phyloP scores from a whole-genome alignment of 2,329 filamentous ascomycete genomes.

The Cylindrodendrum hubeiense region DNA sequence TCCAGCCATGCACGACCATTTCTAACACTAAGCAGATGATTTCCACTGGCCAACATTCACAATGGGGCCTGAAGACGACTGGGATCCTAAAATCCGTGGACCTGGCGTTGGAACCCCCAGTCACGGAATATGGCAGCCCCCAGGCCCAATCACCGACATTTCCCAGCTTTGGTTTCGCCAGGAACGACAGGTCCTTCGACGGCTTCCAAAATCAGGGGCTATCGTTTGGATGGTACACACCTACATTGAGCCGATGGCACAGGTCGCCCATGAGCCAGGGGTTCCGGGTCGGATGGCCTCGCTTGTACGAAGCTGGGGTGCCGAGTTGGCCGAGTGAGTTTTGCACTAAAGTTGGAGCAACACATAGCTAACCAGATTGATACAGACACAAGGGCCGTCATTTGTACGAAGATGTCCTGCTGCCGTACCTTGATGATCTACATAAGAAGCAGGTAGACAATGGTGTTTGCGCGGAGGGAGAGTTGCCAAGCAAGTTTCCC shows the following conservation, averaged over 20 bases:
- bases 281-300: conserved; percentile 9
- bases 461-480: conserved; percentile 5
- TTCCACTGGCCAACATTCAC: conserved; percentile 15
- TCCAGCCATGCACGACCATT: background rate
- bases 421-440: conserved; percentile 9
- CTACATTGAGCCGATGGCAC: conserved; percentile 4
- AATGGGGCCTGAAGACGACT: conserved; percentile 16
- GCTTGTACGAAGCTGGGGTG: conserved; percentile 4
- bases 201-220: conserved; percentile 12
- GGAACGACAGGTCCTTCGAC: conserved; percentile 11
- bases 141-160: background rate
- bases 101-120: conserved; percentile 7
- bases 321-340: conserved; percentile 5
- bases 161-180: conserved; percentile 17
- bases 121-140: background rate
- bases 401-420: conserved; percentile 4
- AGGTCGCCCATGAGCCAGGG: background rate
- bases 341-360: background rate
- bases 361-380: background rate
- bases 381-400: conserved; percentile 12
- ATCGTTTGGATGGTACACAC: conserved; percentile 18
- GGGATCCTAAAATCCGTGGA: conserved; percentile 8
- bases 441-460: conserved; percentile 4
- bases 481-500: conserved; percentile 8
- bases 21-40: background rate